phyloP scores from a whole-genome alignment of 2,329 filamentous ascomycete genomes.

The Diplodia seriata region DNA sequence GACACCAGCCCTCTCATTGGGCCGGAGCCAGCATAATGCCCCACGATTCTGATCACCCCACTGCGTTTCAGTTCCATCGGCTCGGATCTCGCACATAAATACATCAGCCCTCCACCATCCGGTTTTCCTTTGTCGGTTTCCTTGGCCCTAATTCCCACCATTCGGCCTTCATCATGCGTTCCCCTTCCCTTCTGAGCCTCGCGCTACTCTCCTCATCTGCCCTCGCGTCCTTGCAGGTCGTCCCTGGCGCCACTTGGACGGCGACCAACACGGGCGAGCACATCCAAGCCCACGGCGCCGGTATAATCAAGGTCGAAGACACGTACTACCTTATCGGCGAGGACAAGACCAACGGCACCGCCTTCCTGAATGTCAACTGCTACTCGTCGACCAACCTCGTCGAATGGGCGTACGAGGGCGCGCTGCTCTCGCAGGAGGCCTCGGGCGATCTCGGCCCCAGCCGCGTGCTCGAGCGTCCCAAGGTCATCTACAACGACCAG shows the following conservation, averaged over 20 bases:
- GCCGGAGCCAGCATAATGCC: background rate
- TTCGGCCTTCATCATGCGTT: background rate
- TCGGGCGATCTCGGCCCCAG: slow-evolving; percentile 66
- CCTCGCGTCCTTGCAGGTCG: slow-evolving; percentile 47
- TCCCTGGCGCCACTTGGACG: slow-evolving; percentile 51
- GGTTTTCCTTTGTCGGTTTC: background rate
- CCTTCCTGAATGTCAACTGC: slow-evolving; percentile 71
- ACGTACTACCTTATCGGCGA: slow-evolving; percentile 74
- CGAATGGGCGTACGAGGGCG: slow-evolving; percentile 68
- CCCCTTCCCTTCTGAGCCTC: background rate
- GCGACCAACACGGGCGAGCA: slow-evolving; percentile 57
- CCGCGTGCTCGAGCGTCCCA: slow-evolving; percentile 71
- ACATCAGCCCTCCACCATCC: background rate
- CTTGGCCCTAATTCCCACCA: background rate
- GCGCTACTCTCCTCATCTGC: slow-evolving; percentile 38
- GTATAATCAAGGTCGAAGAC: slow-evolving; percentile 64
- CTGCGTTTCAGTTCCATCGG: background rate
- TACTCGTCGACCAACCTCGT: slow-evolving; percentile 69
- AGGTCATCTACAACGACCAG: slow-evolving; percentile 71
- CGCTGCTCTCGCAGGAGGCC: slow-evolving; percentile 61
- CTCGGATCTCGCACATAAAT: slow-evolving; percentile 1
- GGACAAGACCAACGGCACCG: slow-evolving; percentile 68
- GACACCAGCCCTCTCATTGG: background rate
- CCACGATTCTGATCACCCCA: background rate
- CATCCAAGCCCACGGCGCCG: slow-evolving; percentile 71